These are phyloP conservation scores for Botrytis pseudocinerea DNA, from an alignment of 2,329 filamentous ascomycete species.

Conservation along the genomic window DNA sequence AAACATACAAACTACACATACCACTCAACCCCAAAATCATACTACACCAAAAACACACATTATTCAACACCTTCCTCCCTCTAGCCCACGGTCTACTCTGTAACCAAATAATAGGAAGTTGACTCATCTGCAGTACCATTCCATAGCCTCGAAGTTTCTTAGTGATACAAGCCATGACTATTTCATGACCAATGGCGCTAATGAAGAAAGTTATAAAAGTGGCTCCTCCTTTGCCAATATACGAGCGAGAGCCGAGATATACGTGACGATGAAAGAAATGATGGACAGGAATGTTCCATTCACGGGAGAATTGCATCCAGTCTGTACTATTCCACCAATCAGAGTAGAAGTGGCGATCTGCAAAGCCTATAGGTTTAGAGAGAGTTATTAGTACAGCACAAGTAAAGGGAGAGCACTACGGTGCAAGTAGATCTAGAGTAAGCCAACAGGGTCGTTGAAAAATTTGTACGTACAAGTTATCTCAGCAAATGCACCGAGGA, in stretches of 20 bases:
- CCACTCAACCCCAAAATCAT: slow-evolving; percentile 81
- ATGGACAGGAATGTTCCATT: slow-evolving; percentile 98
- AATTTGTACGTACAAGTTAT: slow-evolving; percentile 61
- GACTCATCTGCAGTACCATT: slow-evolving; percentile 92
- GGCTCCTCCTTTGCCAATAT: slow-evolving; percentile 73
- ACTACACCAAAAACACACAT: slow-evolving; percentile 85
- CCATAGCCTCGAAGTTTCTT: slow-evolving; percentile 95
- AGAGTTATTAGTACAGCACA: slow-evolving; percentile 7
- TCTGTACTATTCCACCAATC: slow-evolving; percentile 78
- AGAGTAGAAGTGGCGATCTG: slow-evolving; percentile 88
- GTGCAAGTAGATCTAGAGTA: background rate
- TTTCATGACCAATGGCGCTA: slow-evolving; percentile 84
- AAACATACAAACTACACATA: slow-evolving; percentile 23
- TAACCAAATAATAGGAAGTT: slow-evolving; percentile 90
- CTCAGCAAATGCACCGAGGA: slow-evolving; percentile 91
- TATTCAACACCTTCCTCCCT: slow-evolving; percentile 76
- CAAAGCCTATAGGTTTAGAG: slow-evolving; percentile 56
- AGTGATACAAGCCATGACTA: slow-evolving; percentile 97
- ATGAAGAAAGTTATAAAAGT: slow-evolving; percentile 92
- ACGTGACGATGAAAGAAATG: slow-evolving; percentile 94
- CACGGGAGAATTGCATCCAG: slow-evolving; percentile 93
- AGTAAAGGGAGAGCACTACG: background rate
- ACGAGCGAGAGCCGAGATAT: slow-evolving; percentile 77
- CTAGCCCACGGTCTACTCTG: slow-evolving; percentile 79
- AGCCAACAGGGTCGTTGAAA: background rate